Evolutionary conservation across 768 basidiomycete species (phyloP).

Genomic region (Termitomyces sp.): DNA sequence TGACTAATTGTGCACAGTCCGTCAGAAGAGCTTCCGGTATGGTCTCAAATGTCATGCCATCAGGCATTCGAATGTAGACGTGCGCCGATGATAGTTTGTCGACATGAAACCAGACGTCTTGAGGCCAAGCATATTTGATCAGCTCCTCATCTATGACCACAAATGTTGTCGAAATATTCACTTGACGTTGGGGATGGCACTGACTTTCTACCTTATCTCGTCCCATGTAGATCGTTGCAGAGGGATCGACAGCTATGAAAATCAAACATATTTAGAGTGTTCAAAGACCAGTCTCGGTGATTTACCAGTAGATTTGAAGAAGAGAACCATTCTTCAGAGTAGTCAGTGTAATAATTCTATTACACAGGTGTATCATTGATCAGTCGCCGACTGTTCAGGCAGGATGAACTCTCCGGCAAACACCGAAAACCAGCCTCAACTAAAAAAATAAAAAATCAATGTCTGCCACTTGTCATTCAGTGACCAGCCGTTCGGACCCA

Average conservation of each 20-base stretch:
- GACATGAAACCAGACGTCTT: constrained; percentile 94
- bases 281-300: not conserved
- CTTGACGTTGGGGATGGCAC: constrained; percentile 20
- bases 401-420: not conserved
- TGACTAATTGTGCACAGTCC: constrained; percentile 93
- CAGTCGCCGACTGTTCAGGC: no score
- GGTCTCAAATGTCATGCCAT: constrained; percentile 80
- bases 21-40: constrained; percentile 73
- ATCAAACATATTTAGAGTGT: not conserved
- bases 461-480: no score
- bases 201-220: constrained; percentile 94
- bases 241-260: constrained; percentile 49
- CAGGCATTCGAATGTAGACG: constrained; percentile 89
- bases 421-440: not conserved
- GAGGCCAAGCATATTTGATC: constrained; percentile 87
- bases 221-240: constrained; percentile 86
- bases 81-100: constrained; percentile 97
- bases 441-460: no score
- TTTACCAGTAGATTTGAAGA: constrained; percentile 41
- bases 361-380: no score
- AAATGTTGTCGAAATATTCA: not conserved
- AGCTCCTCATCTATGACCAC: constrained; percentile 79
- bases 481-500: no score
- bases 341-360: not conserved
- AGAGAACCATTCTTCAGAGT: constrained; percentile 38